phyloP scores from a whole-genome alignment of 257 asterid species.

The Petunia axillaris region DNA sequence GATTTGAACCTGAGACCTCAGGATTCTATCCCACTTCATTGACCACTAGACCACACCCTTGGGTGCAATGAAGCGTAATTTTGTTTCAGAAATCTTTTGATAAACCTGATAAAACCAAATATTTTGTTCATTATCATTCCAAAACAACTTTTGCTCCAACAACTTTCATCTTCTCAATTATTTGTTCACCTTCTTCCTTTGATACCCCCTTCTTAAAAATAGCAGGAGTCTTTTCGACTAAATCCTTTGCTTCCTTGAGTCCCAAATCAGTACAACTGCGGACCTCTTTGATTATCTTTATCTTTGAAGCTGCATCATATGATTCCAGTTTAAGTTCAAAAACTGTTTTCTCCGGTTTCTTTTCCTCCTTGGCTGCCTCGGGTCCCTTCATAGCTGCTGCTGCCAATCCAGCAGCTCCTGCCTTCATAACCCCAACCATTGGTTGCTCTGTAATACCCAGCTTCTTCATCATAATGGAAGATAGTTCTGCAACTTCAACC shows the following conservation, averaged over 20 bases:
- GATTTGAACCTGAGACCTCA: too few relatives aligned
- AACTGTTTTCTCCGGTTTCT: slow-evolving; percentile 67
- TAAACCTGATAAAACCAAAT: background rate
- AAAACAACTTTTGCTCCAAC: slow-evolving; percentile 47
- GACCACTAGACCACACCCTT: too few relatives aligned
- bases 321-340: slow-evolving; percentile 79
- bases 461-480: slow-evolving; percentile 50
- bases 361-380: slow-evolving; percentile 53
- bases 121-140: slow-evolving; percentile 37
- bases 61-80: slow-evolving; percentile 1
- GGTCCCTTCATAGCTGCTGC: slow-evolving; percentile 42
- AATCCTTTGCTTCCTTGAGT: slow-evolving; percentile 52
- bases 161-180: slow-evolving; percentile 50
- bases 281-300: slow-evolving; percentile 68
- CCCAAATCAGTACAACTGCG: slow-evolving; percentile 49
- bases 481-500: slow-evolving; percentile 61
- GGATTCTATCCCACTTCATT: too few relatives aligned
- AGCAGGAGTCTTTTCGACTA: slow-evolving; percentile 51
- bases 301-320: slow-evolving; percentile 67
- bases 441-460: slow-evolving; percentile 44
- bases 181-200: slow-evolving; percentile 52
- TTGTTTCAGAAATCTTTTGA: background rate
- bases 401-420: slow-evolving; percentile 56
- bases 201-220: slow-evolving; percentile 51
- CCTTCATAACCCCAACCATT: slow-evolving; percentile 51